Base-by-base conservation (phyloP, 805 yeast genomes). In the Aciculoconidium aculeatum region DNA sequence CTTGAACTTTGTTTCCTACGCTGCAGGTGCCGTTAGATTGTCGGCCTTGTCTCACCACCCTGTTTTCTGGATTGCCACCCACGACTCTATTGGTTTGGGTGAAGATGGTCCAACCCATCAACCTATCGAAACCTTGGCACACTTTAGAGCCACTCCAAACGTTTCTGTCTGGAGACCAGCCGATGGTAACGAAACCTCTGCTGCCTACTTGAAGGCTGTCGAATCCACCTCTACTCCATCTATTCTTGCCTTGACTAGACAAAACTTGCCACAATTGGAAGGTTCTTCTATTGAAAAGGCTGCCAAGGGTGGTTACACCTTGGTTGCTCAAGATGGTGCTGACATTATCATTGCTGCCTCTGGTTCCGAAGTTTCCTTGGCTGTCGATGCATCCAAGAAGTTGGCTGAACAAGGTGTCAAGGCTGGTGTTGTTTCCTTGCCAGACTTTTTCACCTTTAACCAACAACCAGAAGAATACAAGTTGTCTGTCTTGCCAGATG, bases 71-170 rank as follows among this genome's bases (percentile, higher is more conserved):
- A 86, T 83, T 41, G 92, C 92, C 39, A 83, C 94, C 37, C 94
- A 83, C 58, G 94, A 83, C 60, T 83, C 92, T 27, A 82, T 83
- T 50, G 94, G 94, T 65, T 67, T 82, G 49, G 94, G 94, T 69
- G 94, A 83, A 70, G 94, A 83, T 58, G 94, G 94, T 55, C 94
- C 94, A 64, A 83, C 94, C 55, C 94, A 83, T 65, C 92, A 83
- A 67, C 94, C 94, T 63, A 80, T 83, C 46, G 94, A 82, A 67
- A 80, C 92, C 35, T 67, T 82, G 55, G 88, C 90, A 31, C 92
- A 82, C 58, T 75, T 81, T 58, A 78, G 94, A 72, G 87, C 94
- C 42, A 53, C 70, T 49, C 94, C 94, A 60, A 83, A 83, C 70
- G 51, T 78, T 47, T 69, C 75, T 53, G 92, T 82, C 35, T 82